Evolutionary conservation across 306 rosid species (phyloP).

Genomic region (Hippophae tibetana): DNA sequence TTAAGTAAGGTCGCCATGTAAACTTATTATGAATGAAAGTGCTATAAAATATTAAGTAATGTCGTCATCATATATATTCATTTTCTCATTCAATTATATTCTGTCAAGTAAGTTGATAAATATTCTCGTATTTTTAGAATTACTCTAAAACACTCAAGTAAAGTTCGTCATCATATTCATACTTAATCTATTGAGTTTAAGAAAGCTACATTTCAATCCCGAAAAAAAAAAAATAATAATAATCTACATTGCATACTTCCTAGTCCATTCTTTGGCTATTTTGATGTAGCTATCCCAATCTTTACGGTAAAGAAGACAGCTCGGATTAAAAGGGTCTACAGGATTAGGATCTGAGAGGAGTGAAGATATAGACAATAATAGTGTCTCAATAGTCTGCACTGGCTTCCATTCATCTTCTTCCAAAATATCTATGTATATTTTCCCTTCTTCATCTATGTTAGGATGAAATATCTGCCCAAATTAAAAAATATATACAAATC

Average conservation of each 20-base stretch:
- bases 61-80: too few relatives aligned
- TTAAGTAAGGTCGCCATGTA: too few relatives aligned
- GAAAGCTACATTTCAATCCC: too few relatives aligned
- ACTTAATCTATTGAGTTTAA: too few relatives aligned
- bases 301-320: slow-evolving; percentile 6
- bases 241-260: slow-evolving; percentile 7
- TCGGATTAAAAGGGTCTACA: slow-evolving; percentile 6
- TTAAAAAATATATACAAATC: not conserved
- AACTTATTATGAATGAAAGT: too few relatives aligned
- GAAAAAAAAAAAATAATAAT: too few relatives aligned
- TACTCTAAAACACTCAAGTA: too few relatives aligned
- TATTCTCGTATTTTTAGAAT: too few relatives aligned
- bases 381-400: slow-evolving; percentile 22
- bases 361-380: slow-evolving; percentile 28
- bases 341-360: slow-evolving; percentile 26
- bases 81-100: too few relatives aligned
- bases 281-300: slow-evolving; percentile 1
- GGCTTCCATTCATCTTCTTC: slow-evolving; percentile 30
- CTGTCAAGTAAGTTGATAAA: too few relatives aligned
- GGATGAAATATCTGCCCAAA: slow-evolving; percentile 35
- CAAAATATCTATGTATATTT: slow-evolving; percentile 23
- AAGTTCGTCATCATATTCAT: too few relatives aligned
- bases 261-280: slow-evolving; percentile 31
- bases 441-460: slow-evolving; percentile 29
- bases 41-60: too few relatives aligned